Evolutionary conservation across 179 eudicot genomes (phyloP).

Genomic region (Drosera spatulata): DNA sequence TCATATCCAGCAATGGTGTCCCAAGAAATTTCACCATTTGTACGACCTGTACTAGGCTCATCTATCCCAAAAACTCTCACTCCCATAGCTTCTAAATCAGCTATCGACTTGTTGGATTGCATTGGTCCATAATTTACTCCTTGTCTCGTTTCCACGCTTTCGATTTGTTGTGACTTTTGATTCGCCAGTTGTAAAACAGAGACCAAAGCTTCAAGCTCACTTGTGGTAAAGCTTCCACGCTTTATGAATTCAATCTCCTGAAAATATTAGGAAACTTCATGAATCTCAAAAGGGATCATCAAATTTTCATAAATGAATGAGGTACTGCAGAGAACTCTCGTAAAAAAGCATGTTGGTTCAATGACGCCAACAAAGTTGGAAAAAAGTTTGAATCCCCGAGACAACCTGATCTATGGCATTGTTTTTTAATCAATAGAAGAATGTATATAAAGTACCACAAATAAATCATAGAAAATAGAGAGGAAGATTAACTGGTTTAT

Average conservation of each 20-base stretch:
- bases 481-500: constrained; percentile 48
- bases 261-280: not conserved
- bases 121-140: constrained; percentile 25
- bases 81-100: constrained; percentile 89
- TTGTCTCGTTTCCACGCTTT: constrained; percentile 22
- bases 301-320: too few species aligned
- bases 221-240: constrained; percentile 53
- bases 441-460: too few species aligned
- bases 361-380: too few species aligned
- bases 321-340: too few species aligned
- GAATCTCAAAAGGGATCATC: too few species aligned
- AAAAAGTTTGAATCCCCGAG: too few species aligned
- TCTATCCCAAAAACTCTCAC: constrained; percentile 76
- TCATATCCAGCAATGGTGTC: constrained; percentile 96
- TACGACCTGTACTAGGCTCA: constrained; percentile 22
- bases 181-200: constrained; percentile 67
- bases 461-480: not conserved
- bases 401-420: too few species aligned
- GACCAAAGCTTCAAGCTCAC: constrained; percentile 88
- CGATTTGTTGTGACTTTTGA: constrained; percentile 30
- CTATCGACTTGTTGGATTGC: constrained; percentile 58
- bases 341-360: too few species aligned
- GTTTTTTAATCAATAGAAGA: too few species aligned
- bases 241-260: constrained; percentile 96
- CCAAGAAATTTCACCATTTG: constrained; percentile 68